Conservation (phyloP, 2,329 filamentous ascomycete species). For the Lachnellula subtilissima region DNA sequence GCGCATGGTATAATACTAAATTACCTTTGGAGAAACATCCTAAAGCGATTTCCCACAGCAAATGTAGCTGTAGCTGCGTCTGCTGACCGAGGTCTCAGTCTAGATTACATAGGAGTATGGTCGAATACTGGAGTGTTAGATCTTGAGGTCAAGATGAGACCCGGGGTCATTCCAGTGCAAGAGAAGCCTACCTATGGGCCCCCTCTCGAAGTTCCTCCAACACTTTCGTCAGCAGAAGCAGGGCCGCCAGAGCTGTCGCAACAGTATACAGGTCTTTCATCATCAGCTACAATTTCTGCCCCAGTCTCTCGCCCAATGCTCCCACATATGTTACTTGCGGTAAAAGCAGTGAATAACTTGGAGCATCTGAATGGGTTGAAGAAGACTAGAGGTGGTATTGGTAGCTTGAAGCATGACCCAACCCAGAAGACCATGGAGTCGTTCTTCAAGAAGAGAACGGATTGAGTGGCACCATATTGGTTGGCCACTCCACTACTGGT, state of each 20-base stretch:
- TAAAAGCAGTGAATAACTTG: slow-evolving; percentile 63
- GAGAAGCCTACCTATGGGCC: neutral
- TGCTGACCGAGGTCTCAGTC: slow-evolving; percentile 32
- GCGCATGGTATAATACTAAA: slow-evolving; percentile 80
- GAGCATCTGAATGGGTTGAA: slow-evolving; percentile 70
- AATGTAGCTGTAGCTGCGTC: slow-evolving; percentile 34
- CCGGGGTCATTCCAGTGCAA: neutral
- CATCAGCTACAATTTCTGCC: neutral
- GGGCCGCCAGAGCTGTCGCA: neutral
- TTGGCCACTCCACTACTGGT: slow-evolving; percentile 1
- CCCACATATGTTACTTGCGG: slow-evolving; percentile 42
- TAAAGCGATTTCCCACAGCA: slow-evolving; percentile 44
- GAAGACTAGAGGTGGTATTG: slow-evolving; percentile 77
- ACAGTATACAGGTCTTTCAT: neutral
- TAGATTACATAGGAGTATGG: slow-evolving; percentile 55
- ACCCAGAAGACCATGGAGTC: slow-evolving; percentile 70
- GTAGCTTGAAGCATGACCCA: slow-evolving; percentile 69
- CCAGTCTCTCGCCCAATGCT: slow-evolving; percentile 7
- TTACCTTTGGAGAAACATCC: slow-evolving; percentile 59
- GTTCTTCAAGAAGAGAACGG: slow-evolving; percentile 60
- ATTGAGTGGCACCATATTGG: slow-evolving; percentile 4
- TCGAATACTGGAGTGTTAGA: slow-evolving; percentile 58
- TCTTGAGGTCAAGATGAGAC: slow-evolving; percentile 21
- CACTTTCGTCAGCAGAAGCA: neutral
- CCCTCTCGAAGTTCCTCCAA: neutral